phyloP scores from a whole-genome alignment of 768 basidiomycete genomes.

The Lactarius deliciosus region DNA sequence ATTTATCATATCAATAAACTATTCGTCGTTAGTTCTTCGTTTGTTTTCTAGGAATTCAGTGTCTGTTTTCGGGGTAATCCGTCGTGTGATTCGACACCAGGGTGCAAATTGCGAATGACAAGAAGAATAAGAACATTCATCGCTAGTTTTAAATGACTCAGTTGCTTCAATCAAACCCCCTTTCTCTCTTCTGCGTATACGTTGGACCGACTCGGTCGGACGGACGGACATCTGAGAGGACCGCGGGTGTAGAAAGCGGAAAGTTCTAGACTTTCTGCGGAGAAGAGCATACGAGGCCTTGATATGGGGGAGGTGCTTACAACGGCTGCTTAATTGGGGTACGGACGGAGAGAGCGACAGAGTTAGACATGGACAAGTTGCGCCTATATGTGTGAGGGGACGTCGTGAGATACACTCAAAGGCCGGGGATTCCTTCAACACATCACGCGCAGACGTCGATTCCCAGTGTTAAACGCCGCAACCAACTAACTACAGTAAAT shows the following conservation, averaged over 20 bases:
- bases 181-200: neutral
- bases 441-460: neutral
- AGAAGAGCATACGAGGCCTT: neutral
- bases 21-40: neutral
- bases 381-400: neutral
- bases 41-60: neutral
- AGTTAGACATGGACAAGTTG: neutral
- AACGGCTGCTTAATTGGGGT: neutral
- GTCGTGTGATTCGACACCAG: neutral
- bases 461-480: neutral
- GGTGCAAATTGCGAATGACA: neutral
- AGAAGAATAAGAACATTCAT: neutral
- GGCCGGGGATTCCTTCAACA: neutral
- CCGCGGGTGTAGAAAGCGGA: neutral
- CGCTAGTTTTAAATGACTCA: neutral
- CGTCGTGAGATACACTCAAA: neutral
- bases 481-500: no score
- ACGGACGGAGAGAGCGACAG: neutral
- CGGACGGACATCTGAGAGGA: neutral
- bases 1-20: neutral
- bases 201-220: neutral
- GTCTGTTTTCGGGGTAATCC: neutral
- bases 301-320: neutral
- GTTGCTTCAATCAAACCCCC: neutral
- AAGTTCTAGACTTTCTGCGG: neutral